phyloP scores from a whole-genome alignment of 805 yeast genomes.

The Ogataea salicorniae region DNA sequence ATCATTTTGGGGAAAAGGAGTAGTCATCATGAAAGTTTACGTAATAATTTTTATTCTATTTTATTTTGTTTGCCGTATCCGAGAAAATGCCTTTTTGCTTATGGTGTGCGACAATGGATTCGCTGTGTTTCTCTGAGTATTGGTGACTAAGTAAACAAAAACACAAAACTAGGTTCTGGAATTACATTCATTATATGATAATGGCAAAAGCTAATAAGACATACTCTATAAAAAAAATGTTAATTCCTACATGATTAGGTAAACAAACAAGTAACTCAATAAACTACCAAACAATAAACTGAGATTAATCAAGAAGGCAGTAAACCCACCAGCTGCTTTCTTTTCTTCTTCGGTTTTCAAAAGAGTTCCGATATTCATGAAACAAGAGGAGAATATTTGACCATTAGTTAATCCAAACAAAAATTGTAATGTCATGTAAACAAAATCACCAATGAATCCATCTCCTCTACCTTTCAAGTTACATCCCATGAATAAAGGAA shows the following conservation, averaged over 20 bases:
- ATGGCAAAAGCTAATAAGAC: background rate
- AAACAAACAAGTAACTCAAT: conserved; percentile 63
- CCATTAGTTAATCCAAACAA: conserved; percentile 86
- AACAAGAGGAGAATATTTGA: conserved; percentile 71
- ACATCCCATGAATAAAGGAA: conserved; percentile 71
- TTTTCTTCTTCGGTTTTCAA: conserved; percentile 49
- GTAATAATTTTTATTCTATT: no score
- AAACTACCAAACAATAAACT: conserved; percentile 81
- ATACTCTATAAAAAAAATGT: background rate
- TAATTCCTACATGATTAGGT: conserved; percentile 6
- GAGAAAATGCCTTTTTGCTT: no score
- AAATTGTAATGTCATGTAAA: conserved; percentile 68
- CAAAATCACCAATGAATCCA: conserved; percentile 48
- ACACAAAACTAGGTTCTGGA: background rate
- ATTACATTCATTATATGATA: background rate
- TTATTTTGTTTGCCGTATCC: no score
- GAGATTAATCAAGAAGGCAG: conserved; percentile 69
- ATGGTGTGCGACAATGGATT: no score
- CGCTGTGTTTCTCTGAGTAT: no score
- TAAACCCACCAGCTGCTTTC: conserved; percentile 93
- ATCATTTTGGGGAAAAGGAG: no score
- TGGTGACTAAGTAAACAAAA: no score
- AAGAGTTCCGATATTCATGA: conserved; percentile 33
- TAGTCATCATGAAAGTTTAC: no score
- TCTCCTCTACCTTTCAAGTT: conserved; percentile 42